phyloP scores from a whole-genome alignment of 306 rosid species.

The Dryas alaskensis region DNA sequence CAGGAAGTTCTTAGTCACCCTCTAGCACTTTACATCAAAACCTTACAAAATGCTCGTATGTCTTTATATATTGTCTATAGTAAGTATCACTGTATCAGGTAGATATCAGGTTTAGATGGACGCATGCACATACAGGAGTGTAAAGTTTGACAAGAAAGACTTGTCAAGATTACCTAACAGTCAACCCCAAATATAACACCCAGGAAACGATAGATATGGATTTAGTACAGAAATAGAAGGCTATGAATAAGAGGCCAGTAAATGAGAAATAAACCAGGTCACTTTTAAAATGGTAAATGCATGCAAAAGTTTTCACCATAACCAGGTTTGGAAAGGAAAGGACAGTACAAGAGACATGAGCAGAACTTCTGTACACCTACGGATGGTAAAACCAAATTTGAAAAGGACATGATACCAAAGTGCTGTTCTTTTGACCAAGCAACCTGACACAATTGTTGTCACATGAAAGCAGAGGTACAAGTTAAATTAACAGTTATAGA shows the following conservation, averaged over 20 bases:
- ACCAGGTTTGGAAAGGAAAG: not conserved
- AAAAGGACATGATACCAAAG: not conserved
- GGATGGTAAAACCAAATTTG: not conserved
- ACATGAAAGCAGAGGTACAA: not conserved
- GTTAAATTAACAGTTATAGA: not conserved
- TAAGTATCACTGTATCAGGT: not conserved
- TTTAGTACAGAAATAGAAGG: constrained; percentile 2
- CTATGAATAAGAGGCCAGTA: constrained; percentile 5
- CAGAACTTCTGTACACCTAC: not conserved
- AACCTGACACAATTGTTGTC: not conserved
- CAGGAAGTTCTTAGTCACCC: not conserved
- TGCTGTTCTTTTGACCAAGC: constrained; percentile 6
- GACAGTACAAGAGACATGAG: not conserved
- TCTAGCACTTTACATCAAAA: not conserved
- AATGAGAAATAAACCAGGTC: not conserved
- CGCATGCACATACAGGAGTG: not conserved
- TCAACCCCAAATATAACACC: not conserved
- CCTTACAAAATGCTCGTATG: too few relatives aligned
- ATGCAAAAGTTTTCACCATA: not conserved
- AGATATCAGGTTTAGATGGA: not conserved
- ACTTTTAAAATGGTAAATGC: not conserved
- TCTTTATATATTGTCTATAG: too few relatives aligned
- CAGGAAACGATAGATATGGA: not conserved
- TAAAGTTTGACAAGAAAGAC: not conserved
- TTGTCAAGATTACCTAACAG: not conserved